phyloP scores from a whole-genome alignment of 257 asterid species.

The Nicotiana paniculata region DNA sequence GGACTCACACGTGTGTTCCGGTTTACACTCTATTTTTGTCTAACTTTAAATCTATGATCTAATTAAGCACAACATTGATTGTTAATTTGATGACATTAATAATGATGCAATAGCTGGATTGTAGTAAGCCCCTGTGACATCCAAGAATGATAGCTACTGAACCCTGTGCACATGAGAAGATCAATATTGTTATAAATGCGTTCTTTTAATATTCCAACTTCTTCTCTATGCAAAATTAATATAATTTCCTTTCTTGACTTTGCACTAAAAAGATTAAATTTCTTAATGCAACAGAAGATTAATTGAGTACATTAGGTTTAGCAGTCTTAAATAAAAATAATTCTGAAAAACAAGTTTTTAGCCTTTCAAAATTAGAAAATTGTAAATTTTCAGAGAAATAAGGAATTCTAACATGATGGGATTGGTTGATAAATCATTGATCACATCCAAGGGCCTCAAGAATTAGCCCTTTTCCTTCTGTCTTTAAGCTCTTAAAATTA shows the following conservation, averaged over 20 bases:
- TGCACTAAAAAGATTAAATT: no score
- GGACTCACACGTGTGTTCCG: conserved; percentile 8
- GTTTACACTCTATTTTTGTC: not conserved
- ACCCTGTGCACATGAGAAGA: not conserved
- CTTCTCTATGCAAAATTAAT: not conserved
- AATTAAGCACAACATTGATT: not conserved
- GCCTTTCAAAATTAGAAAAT: not conserved
- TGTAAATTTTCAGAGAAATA: not conserved
- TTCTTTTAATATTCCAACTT: not conserved
- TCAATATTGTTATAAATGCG: not conserved
- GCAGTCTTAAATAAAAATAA: not conserved
- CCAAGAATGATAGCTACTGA: not conserved
- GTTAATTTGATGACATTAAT: not conserved
- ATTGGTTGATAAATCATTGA: not conserved
- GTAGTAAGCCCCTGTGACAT: not conserved
- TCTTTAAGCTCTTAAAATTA: not conserved
- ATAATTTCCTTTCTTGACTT: not conserved
- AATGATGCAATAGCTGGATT: conserved; percentile 7
- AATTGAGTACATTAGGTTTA: not conserved
- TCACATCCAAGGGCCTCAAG: not conserved
- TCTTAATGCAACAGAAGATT: not conserved
- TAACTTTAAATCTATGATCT: not conserved
- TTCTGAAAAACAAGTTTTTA: not conserved
- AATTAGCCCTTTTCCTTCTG: not conserved
- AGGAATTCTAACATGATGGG: not conserved